Base-by-base conservation (phyloP, 2,329 filamentous ascomycete genomes). In the Colletotrichum theobromicola region DNA sequence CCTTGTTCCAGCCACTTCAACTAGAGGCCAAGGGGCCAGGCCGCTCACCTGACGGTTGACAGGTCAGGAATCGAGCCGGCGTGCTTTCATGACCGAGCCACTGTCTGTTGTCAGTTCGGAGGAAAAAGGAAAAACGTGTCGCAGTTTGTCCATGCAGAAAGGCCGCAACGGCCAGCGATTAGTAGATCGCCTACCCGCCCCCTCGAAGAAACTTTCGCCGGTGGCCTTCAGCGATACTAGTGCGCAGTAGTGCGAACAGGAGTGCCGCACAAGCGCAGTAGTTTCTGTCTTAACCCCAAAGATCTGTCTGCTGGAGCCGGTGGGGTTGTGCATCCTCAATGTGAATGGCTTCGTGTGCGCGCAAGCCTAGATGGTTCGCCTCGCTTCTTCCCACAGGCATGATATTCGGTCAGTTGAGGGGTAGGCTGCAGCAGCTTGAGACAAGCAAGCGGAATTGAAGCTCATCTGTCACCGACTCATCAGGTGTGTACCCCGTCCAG, bases 151-250 rank as follows among this genome's bases (percentile, higher is more conserved):
- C 26, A 55, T 34, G 72, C 34, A 37, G 55, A 62, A 67, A 63
- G 35, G 9, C 66, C 66, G 35, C 18, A 61, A 57, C 55, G 30
- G 32, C 13, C 37, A 62, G 18, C 18, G 42, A 50, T 55, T 63
- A 71, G 68, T 46, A 67, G 68, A 72, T 72, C 57, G 70, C 16
- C 53, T 67, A 66, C 67, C 67, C 62, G 67, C 62, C 68, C 34
- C 62, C 46, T 26, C 26, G 26, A 67, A 57, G 53, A 61, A 61
- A 70, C 34, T 61, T 61, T 68, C 28, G 16, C 21, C 15, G 12
- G 50, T 37, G n/a, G 58, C 62, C 24, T 57, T 60, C 62, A 34
- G n/a, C 32, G 16, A 15, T 15, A n/a, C 35, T 26, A 64, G 10
- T n/a, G 34, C 58, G 30, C 28, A 57, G 26, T 28, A 46, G 42